These are phyloP conservation scores for Daucus carota DNA, from an alignment of 129 eudicot genomes.

Conservation along the genomic window DH1_v3.0 NC_030381.2:53785501-53786000, in stretches of 20 bases:
- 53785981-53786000: not conserved
- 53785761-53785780: conserved; percentile 86
- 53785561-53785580: not conserved
- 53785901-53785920: not conserved
- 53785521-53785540: conserved; percentile 71
- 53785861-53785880: conserved; percentile 6
- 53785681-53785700: conserved; percentile 96
- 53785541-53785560: not conserved
- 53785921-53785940: not conserved
- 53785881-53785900: not conserved
- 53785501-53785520: conserved; percentile 70
- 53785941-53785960: not conserved
- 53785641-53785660: not conserved
- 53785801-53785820: conserved; percentile 97
- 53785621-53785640: not conserved
- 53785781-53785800: conserved; percentile 97
- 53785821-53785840: conserved; percentile 92
- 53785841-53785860: conserved; percentile 97
- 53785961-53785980: not conserved
- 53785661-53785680: conserved; percentile 59
- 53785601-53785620: not conserved
- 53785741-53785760: conserved; percentile 97
- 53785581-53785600: not conserved
- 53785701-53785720: conserved; percentile 79
- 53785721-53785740: conserved; percentile 64